phyloP scores from a whole-genome alignment of 257 asterid genomes.

The Solanum gracilifrons region DNA sequence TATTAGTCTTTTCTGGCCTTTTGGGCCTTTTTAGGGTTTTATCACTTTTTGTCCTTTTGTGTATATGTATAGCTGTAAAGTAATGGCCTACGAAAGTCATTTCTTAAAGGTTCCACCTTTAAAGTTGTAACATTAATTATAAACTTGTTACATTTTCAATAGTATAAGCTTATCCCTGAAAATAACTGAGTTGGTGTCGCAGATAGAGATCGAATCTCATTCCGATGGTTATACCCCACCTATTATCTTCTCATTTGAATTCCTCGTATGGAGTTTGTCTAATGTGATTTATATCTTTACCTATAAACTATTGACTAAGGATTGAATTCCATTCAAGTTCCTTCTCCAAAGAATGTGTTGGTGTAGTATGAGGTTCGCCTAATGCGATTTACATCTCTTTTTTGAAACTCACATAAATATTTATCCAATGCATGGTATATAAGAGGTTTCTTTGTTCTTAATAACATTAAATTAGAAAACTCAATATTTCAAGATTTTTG shows the following conservation, averaged over 20 bases:
- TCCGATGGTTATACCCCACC: background rate
- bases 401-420: background rate
- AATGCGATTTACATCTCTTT: too few relatives aligned
- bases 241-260: background rate
- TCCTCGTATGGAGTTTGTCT: background rate
- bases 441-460: background rate
- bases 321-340: background rate
- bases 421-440: background rate
- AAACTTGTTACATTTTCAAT: background rate
- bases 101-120: background rate
- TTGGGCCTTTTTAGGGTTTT: background rate
- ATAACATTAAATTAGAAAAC: background rate
- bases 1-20: background rate
- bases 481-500: background rate
- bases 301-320: accelerated
- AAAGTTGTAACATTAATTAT: background rate
- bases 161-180: background rate
- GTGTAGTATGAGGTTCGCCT: background rate
- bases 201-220: background rate
- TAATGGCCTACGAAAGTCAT: background rate
- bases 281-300: too few relatives aligned
- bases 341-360: background rate
- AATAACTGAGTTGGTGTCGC: background rate
- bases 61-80: background rate
- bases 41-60: background rate